These are phyloP conservation scores for Tilletia caries DNA, from an alignment of 1,284 basidiomycete genomes.

Conservation along the genomic window DNA sequence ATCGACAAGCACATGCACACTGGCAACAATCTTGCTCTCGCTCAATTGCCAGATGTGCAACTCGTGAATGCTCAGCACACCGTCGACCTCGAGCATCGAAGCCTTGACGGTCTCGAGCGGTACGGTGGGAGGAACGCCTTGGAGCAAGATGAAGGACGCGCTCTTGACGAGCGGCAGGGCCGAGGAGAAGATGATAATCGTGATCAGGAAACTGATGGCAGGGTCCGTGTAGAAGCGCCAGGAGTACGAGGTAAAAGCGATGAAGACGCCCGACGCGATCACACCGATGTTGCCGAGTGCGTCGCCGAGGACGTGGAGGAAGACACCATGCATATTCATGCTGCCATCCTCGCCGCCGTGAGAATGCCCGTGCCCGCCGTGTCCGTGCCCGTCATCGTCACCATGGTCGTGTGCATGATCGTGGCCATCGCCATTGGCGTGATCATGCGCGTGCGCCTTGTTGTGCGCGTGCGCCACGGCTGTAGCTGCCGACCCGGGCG, in stretches of 20 bases:
- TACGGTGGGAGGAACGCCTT: slow-evolving; percentile 85
- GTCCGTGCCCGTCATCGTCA: slow-evolving; percentile 40
- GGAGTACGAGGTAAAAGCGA: slow-evolving; percentile 39
- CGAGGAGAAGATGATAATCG: slow-evolving; percentile 92
- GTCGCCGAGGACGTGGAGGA: slow-evolving; percentile 93
- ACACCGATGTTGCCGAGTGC: slow-evolving; percentile 93
- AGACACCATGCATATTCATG: slow-evolving; percentile 96
- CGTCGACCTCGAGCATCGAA: slow-evolving; percentile 74
- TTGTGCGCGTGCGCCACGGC: neutral
- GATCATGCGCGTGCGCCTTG: slow-evolving; percentile 18
- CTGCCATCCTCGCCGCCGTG: slow-evolving; percentile 60
- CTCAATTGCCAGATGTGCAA: slow-evolving; percentile 94
- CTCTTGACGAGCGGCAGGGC: slow-evolving; percentile 89
- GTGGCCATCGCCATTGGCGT: slow-evolving; percentile 7
- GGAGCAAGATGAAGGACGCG: slow-evolving; percentile 92
- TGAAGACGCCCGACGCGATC: slow-evolving; percentile 78
- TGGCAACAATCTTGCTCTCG: slow-evolving; percentile 85
- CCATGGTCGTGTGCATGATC: slow-evolving; percentile 28
- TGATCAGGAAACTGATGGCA: slow-evolving; percentile 87
- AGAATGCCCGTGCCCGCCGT: slow-evolving; percentile 63
- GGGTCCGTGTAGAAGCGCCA: slow-evolving; percentile 83
- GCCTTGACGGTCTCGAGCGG: slow-evolving; percentile 80
- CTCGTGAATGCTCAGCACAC: slow-evolving; percentile 81
- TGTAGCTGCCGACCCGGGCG: neutral
- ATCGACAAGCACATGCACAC: slow-evolving; percentile 86